A percentile compares a stretch with the other conserved stretches of the same genome.
phyloP scores from a whole-genome alignment of 129 eudicot species.

The Centrapalus pauciflorus region DNA sequence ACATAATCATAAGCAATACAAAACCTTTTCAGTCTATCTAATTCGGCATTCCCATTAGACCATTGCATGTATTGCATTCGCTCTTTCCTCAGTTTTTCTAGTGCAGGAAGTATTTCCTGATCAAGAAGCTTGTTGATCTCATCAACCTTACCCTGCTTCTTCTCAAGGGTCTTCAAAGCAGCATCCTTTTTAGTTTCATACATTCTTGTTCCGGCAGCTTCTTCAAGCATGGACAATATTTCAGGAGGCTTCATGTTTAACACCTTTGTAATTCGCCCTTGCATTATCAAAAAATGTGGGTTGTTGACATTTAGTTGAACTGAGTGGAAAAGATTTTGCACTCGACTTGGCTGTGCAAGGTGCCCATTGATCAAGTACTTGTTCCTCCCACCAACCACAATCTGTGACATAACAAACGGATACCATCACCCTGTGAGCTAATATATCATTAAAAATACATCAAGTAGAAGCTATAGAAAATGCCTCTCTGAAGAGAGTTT shows the following conservation, averaged over 20 bases:
- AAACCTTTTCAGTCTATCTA: conserved; percentile 85
- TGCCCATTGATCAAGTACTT: conserved; percentile 96
- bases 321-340: conserved; percentile 95
- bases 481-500: too few species aligned
- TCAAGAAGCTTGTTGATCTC: conserved; percentile 98
- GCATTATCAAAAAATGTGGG: conserved; percentile 98
- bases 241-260: conserved; percentile 99
- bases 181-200: conserved; percentile 95
- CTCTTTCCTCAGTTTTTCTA: conserved; percentile 89
- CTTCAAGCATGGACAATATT: conserved; percentile 98
- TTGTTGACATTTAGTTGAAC: conserved; percentile 97
- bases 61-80: conserved; percentile 99
- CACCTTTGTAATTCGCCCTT: conserved; percentile 98
- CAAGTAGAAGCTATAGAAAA: too few species aligned
- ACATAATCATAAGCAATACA: conserved; percentile 94
- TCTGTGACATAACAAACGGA: conserved; percentile 37
- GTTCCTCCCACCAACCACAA: conserved; percentile 99
- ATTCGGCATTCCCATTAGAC: conserved; percentile 96
- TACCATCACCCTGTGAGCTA: background rate
- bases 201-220: conserved; percentile 99
- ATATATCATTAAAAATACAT: background rate
- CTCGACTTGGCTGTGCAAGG: conserved; percentile 98
- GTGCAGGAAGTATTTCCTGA: conserved; percentile 93
- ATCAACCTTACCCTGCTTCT: conserved; percentile 92
- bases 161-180: conserved; percentile 93